phyloP scores from a whole-genome alignment of 2,329 filamentous ascomycete genomes.

The Neofusicoccum umdonicola region DNA sequence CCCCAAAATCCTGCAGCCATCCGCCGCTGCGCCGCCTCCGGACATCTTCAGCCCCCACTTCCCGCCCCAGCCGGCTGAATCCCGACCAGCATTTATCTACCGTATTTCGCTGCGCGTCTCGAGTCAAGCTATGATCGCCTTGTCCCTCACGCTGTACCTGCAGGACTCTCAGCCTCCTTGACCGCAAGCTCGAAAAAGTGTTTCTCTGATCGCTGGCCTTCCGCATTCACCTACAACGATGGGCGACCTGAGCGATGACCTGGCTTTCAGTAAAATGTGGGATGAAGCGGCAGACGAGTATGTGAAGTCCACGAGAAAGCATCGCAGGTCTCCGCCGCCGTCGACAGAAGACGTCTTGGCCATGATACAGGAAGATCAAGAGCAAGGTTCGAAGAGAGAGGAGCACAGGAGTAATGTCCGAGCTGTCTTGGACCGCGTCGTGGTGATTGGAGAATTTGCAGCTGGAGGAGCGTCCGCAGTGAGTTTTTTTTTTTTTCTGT shows the following conservation, averaged over 20 bases:
- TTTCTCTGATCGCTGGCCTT: not conserved
- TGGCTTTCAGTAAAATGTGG: not conserved
- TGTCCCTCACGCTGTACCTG: too few species aligned
- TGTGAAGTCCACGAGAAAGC: not conserved
- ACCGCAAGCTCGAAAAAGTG: not conserved
- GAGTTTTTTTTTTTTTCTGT: not conserved
- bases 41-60: too few species aligned
- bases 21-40: too few species aligned
- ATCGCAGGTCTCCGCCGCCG: not conserved
- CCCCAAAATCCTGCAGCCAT: too few species aligned
- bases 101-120: too few species aligned
- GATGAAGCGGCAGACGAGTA: not conserved
- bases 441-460: not conserved
- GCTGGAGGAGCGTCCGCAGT: not conserved
- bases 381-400: not conserved
- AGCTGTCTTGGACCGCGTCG: not conserved
- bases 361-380: not conserved
- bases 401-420: not conserved
- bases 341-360: not conserved
- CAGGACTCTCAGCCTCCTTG: not conserved
- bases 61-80: too few species aligned
- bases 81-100: too few species aligned
- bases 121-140: too few species aligned
- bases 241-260: conserved; percentile 13
- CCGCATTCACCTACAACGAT: conserved; percentile 30